Conservation (phyloP, 495 filamentous ascomycete genomes). For the Baudoinia panamericana region DNA sequence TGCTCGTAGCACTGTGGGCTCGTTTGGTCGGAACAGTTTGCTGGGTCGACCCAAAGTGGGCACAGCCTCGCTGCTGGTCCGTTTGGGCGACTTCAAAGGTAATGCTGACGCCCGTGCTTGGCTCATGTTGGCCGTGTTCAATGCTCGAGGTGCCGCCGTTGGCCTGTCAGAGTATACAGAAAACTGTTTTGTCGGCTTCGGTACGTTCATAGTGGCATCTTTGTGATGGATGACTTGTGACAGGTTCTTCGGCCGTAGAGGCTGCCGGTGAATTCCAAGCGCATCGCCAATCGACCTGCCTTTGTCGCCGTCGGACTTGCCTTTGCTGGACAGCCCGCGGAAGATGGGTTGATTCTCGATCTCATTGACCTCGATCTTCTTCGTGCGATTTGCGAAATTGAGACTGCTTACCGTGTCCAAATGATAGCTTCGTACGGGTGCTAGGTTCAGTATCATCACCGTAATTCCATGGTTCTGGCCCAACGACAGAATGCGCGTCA, state of each 20-base stretch:
- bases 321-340: conserved; percentile 15
- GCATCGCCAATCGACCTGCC: conserved; percentile 27
- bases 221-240: conserved; percentile 47
- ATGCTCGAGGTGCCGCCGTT: conserved; percentile 31
- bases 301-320: conserved; percentile 33
- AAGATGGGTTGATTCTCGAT: conserved; percentile 86
- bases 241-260: conserved; percentile 55
- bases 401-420: conserved; percentile 86
- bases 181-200: conserved; percentile 73
- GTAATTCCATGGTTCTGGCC: conserved; percentile 94
- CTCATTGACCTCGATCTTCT: conserved; percentile 90
- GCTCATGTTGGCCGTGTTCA: conserved; percentile 20
- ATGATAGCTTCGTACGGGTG: conserved; percentile 74
- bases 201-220: conserved; percentile 37
- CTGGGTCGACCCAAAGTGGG: conserved; percentile 18
- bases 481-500: conserved; percentile 85
- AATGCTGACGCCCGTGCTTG: conserved; percentile 15
- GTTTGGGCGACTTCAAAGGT: conserved; percentile 13
- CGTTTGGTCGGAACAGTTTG: conserved; percentile 26
- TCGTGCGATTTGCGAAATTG: conserved; percentile 89
- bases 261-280: conserved; percentile 49
- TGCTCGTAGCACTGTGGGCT: conserved; percentile 18
- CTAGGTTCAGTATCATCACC: conserved; percentile 92
- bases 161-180: conserved; percentile 65
- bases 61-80: conserved; percentile 16